Evolutionary conservation across 2,329 filamentous ascomycete genomes (phyloP).

Genomic region (Teratosphaeria epicoccoides): DNA sequence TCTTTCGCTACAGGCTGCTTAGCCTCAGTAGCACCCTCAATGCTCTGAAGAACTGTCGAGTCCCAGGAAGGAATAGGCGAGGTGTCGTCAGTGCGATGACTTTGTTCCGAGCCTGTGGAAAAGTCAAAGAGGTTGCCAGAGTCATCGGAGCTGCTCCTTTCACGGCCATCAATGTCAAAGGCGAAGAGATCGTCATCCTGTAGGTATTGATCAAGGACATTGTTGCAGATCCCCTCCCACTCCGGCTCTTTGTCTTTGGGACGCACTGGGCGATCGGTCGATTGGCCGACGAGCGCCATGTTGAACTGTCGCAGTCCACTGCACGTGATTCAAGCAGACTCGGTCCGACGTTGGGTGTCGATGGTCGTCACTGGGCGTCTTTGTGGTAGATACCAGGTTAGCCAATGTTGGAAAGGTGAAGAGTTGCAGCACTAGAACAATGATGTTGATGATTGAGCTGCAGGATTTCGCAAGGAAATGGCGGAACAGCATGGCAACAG

Average conservation of each 20-base stretch:
- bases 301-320: background rate
- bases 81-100: conserved; percentile 33
- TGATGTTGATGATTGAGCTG: background rate
- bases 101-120: conserved; percentile 39
- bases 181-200: conserved; percentile 44
- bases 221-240: conserved; percentile 48
- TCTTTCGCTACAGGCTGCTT: conserved; percentile 29
- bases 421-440: background rate
- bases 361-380: background rate
- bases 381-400: background rate
- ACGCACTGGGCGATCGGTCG: conserved; percentile 29
- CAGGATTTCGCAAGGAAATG: background rate
- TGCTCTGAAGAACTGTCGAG: conserved; percentile 3
- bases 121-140: conserved; percentile 40
- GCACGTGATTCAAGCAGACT: background rate
- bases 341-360: background rate
- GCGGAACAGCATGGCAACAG: conserved; percentile 10
- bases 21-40: conserved; percentile 12
- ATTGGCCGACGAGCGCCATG: conserved; percentile 15
- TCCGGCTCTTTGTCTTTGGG: conserved; percentile 42
- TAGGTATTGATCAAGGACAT: conserved; percentile 55
- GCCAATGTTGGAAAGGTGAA: background rate
- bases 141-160: conserved; percentile 39
- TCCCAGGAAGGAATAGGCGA: conserved; percentile 41
- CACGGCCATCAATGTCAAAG: conserved; percentile 37